Conservation (phyloP, 2,329 filamentous ascomycete genomes). For the Aspergillus melleus region DNA sequence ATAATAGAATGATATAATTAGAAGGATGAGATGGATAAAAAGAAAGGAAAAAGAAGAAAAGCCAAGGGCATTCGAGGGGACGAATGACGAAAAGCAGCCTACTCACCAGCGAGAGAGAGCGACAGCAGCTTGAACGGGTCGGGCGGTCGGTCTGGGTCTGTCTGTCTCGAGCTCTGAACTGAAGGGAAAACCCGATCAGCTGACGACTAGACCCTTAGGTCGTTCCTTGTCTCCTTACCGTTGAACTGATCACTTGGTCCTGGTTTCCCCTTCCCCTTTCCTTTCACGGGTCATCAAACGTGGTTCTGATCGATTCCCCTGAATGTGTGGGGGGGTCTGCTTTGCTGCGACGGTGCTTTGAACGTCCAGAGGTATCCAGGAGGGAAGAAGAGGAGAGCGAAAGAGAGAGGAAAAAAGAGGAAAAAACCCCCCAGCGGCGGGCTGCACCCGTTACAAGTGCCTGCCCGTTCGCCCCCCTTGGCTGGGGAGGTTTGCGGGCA, state of each 20-base stretch:
- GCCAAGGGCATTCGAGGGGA: not conserved
- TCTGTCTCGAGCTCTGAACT: conserved; percentile 12
- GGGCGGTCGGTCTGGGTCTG: conserved; percentile 24
- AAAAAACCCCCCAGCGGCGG: conserved; percentile 13
- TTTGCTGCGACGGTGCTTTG: not conserved
- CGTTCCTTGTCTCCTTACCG: not conserved
- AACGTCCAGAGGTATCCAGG: not conserved
- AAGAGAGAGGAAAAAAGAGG: conserved; percentile 5
- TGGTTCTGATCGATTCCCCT: not conserved
- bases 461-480: conserved; percentile 13
- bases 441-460: conserved; percentile 23
- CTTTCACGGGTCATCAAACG: no score
- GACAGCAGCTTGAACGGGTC: conserved; percentile 21
- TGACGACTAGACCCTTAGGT: conserved; percentile 12
- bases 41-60: not conserved
- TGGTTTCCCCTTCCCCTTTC: not conserved
- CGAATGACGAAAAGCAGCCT: not conserved
- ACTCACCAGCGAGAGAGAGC: conserved; percentile 18
- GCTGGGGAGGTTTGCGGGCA: conserved; percentile 1
- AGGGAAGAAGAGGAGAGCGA: conserved; percentile 9
- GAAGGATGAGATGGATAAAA: not conserved
- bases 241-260: not conserved
- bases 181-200: conserved; percentile 21
- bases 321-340: conserved; percentile 5
- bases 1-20: conserved; percentile 9